phyloP scores from a whole-genome alignment of 2,329 filamentous ascomycete species.

The Hypoxylon sp. region DNA sequence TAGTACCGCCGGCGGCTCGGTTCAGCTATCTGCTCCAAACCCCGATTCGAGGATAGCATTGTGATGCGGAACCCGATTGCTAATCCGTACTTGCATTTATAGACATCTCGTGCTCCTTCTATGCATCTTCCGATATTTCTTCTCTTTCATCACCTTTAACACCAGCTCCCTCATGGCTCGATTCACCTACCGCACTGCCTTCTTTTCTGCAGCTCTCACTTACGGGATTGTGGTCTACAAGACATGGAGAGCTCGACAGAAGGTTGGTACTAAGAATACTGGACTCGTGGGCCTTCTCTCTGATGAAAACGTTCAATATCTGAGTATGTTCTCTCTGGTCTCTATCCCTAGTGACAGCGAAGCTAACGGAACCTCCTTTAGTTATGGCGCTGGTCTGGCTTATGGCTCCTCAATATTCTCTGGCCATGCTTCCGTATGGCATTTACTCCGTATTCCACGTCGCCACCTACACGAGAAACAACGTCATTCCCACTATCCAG shows the following conservation, averaged over 20 bases:
- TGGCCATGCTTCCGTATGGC: constrained; percentile 92
- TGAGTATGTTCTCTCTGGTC: constrained; percentile 72
- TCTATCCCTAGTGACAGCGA: constrained; percentile 15
- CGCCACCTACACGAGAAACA: constrained; percentile 93
- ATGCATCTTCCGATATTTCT: constrained; percentile 82
- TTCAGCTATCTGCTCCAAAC: constrained; percentile 6
- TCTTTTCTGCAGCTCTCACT: constrained; percentile 88
- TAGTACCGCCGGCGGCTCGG: constrained; percentile 13
- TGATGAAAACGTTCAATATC: constrained; percentile 98
- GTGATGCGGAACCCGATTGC: constrained; percentile 12
- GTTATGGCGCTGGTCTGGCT: constrained; percentile 97
- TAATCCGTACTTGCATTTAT: constrained; percentile 28
- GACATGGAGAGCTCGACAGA: constrained; percentile 87
- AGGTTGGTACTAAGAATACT: constrained; percentile 75
- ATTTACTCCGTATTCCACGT: constrained; percentile 99
- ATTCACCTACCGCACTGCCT: constrained; percentile 90
- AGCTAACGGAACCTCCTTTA: constrained; percentile 34
- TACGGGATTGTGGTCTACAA: constrained; percentile 99
- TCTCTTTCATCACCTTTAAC: constrained; percentile 93
- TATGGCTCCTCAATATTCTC: constrained; percentile 86
- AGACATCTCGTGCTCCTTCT: constrained; percentile 91
- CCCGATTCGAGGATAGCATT: constrained; percentile 16
- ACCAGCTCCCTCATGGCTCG: constrained; percentile 81
- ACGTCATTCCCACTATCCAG: constrained; percentile 88
- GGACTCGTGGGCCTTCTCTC: constrained; percentile 75